These are phyloP conservation scores for Penicillium hordei DNA, from an alignment of 2,329 filamentous ascomycete genomes.

Conservation along the genomic window DNA sequence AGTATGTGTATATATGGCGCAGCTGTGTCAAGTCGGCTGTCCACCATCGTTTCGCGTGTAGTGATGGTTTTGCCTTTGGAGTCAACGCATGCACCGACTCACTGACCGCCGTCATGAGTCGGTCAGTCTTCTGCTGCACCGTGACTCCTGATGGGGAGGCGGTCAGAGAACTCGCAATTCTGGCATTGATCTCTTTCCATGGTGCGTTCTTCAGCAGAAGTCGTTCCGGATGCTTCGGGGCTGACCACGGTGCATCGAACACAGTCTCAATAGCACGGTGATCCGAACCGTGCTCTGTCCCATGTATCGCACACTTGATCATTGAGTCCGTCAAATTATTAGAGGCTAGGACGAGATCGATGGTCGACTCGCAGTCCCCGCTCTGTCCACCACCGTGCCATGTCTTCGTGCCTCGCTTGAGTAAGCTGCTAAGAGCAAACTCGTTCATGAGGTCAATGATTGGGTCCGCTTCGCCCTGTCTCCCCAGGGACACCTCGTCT, in stretches of 20 bases:
- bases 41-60: slow-evolving; percentile 23
- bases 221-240: slow-evolving; percentile 13
- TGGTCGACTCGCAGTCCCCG: slow-evolving; percentile 22
- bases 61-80: too few relatives aligned
- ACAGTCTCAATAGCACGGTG: slow-evolving; percentile 32
- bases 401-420: slow-evolving; percentile 39
- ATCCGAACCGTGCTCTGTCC: slow-evolving; percentile 30
- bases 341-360: slow-evolving; percentile 21
- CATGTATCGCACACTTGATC: slow-evolving; percentile 17
- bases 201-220: slow-evolving; percentile 25
- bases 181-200: slow-evolving; percentile 24
- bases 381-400: slow-evolving; percentile 27
- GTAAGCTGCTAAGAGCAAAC: slow-evolving; percentile 34
- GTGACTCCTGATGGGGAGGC: slow-evolving; percentile 13
- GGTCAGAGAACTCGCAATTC: slow-evolving; percentile 13
- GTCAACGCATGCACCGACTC: too few relatives aligned
- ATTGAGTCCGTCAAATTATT: slow-evolving; percentile 18
- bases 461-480: slow-evolving; percentile 39
- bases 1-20: slow-evolving; percentile 16
- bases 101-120: too few relatives aligned
- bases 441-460: slow-evolving; percentile 41
- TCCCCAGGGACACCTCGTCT: slow-evolving; percentile 31
- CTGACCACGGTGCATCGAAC: slow-evolving; percentile 25
- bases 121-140: slow-evolving; percentile 4
- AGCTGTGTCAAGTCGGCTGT: slow-evolving; percentile 23